A percentile compares a stretch with the other conserved stretches of the same genome.
phyloP scores from a whole-genome alignment of 116 monocot species.

The Cymodocea nodosa region DNA sequence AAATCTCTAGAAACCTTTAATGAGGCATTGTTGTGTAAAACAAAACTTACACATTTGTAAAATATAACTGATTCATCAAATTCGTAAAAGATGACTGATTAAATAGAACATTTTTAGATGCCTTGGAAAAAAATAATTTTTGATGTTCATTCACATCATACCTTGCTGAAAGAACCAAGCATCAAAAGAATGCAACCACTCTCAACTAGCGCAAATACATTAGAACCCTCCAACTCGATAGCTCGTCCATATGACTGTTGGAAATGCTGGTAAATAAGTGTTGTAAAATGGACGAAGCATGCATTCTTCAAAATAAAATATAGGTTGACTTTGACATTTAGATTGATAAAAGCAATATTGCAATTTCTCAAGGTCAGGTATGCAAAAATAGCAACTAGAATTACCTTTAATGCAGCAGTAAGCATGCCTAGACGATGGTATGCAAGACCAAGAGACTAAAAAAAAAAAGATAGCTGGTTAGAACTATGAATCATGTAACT shows the following conservation, averaged over 20 bases:
- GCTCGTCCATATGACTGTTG: slow-evolving; percentile 87
- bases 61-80: too few species aligned
- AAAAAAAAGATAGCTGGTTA: neutral
- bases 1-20: too few species aligned
- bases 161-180: slow-evolving; percentile 83
- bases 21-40: too few species aligned
- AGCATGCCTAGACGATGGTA: slow-evolving; percentile 89
- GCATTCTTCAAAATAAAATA: neutral
- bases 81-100: too few species aligned
- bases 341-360: neutral
- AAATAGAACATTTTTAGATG: too few species aligned
- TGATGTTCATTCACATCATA: slow-evolving; percentile 6
- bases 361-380: neutral
- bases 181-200: slow-evolving; percentile 82
- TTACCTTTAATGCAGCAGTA: slow-evolving; percentile 91
- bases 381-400: neutral
- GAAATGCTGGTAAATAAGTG: slow-evolving; percentile 2
- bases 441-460: slow-evolving; percentile 80
- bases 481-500: neutral
- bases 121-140: too few species aligned
- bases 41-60: too few species aligned
- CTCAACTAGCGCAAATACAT: slow-evolving; percentile 70
- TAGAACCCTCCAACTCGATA: slow-evolving; percentile 57
- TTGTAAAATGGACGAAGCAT: neutral
- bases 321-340: too few species aligned